A percentile compares a stretch with the other conserved stretches of the same genome.
These are phyloP conservation scores for Pleurotus cornucopiae DNA, from an alignment of 768 basidiomycete species.

Conservation along the genomic window DNA sequence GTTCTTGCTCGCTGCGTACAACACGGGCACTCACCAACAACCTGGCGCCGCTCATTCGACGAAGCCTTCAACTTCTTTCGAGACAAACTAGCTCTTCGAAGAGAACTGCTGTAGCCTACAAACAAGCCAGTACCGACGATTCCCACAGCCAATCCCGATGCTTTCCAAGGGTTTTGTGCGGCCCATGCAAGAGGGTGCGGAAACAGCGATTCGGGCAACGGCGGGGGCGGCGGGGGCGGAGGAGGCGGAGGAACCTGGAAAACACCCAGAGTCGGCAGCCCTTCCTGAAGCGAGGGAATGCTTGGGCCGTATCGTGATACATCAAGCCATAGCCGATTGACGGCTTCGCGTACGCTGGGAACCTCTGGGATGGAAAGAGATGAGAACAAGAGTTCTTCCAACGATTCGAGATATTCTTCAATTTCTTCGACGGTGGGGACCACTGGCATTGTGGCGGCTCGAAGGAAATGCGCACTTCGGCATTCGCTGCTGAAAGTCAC, in stretches of 20 bases:
- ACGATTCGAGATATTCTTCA: constrained; percentile 63
- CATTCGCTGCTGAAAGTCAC: not conserved
- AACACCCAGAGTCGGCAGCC: constrained; percentile 61
- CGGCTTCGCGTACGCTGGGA: constrained; percentile 59
- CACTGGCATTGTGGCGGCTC: constrained; percentile 1
- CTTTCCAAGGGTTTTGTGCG: constrained; percentile 56
- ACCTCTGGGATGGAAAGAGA: constrained; percentile 56
- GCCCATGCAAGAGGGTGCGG: constrained; percentile 49
- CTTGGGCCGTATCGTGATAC: constrained; percentile 78
- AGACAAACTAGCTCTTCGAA: constrained; percentile 19
- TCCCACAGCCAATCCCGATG: constrained; percentile 50
- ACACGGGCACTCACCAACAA: constrained; percentile 50
- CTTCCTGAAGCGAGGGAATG: constrained; percentile 47
- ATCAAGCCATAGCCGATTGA: constrained; percentile 72
- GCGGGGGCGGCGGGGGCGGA: constrained; percentile 61
- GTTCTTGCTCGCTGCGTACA: not conserved
- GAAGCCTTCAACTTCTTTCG: constrained; percentile 43
- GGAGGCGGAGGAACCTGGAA: constrained; percentile 60
- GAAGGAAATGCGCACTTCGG: not conserved
- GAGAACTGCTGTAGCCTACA: constrained; percentile 46
- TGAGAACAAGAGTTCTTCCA: constrained; percentile 59
- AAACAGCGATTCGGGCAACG: constrained; percentile 42
- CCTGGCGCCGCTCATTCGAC: constrained; percentile 55
- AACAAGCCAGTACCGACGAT: constrained; percentile 59
- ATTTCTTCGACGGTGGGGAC: constrained; percentile 55